Evolutionary conservation across 371 early-diverging fungal species (phyloP), one percentile per base, ranked within the genome.

Genomic region (Mycotypha africana): DNA sequence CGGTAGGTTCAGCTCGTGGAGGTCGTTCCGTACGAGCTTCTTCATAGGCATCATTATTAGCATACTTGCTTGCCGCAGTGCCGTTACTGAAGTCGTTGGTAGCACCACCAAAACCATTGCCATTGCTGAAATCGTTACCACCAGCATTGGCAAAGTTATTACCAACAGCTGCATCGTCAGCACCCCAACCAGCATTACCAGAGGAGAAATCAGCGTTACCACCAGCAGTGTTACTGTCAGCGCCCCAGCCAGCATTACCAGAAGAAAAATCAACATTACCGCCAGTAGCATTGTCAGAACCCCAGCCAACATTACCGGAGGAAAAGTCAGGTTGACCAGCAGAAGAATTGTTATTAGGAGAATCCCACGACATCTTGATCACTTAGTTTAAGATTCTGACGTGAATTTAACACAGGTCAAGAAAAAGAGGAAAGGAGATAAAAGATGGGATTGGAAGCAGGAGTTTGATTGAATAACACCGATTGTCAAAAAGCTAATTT

Each of bases 1-100:
- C 52, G 44, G 47, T 44, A 6, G 44, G 41, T 33, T 58, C 59
- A 38, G 60, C 52, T 33, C 45, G 47, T 35, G 53, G 54, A 28
- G 52, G 38, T n/a, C 49, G 57, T 24, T 45, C 33, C 17, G 22
- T 34, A 43, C 44, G 33, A 31, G 30, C 17, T n/a, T 19, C 19
- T 15, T 10, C 22, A 4, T 44, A 10, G 26, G 8, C 33, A 28
- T 33, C 38, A 31, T 21, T 15, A 20, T 25, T n/a, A 21, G n/a
- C 12, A 14, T 42, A 10, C n/a, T n/a, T n/a, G n/a, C n/a, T n/a
- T n/a, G n/a, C n/a, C n/a, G n/a, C n/a, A n/a, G n/a, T n/a, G n/a
- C n/a, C n/a, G n/a, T n/a, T n/a, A n/a, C n/a, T n/a, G n/a, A n/a
- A n/a, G n/a, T n/a, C 8, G 28, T 28, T 28, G 28, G 11, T 5